phyloP scores from a whole-genome alignment of 768 basidiomycete genomes.

The Coprinopsis marcescibilis region DNA sequence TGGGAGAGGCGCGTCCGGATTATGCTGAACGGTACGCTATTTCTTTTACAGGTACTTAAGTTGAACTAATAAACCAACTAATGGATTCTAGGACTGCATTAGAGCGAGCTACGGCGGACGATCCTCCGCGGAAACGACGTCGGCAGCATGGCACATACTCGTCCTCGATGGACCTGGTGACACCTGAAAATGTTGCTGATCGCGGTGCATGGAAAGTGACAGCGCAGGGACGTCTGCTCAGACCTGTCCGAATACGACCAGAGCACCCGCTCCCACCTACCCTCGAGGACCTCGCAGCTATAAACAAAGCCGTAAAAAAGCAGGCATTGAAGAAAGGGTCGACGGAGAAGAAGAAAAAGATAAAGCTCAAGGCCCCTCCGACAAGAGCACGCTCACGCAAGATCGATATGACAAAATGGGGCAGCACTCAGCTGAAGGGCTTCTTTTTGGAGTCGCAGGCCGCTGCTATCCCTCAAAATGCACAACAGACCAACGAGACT shows the following conservation, averaged over 20 bases:
- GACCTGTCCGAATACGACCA: conserved; percentile 69
- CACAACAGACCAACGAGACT: conserved; percentile 2
- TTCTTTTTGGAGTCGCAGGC: conserved; percentile 50
- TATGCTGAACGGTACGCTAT: conserved; percentile 52
- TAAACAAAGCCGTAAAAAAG: conserved; percentile 13
- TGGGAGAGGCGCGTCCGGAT: conserved; percentile 81
- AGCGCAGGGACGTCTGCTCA: conserved; percentile 56
- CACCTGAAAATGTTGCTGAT: conserved; percentile 45
- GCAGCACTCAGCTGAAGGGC: conserved; percentile 65
- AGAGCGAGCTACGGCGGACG: conserved; percentile 24
- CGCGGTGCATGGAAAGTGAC: conserved; percentile 68
- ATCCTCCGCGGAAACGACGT: conserved; percentile 40
- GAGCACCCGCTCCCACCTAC: conserved; percentile 45
- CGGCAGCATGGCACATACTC: conserved; percentile 39
- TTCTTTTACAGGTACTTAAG: conserved; percentile 8
- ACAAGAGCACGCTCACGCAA: conserved; percentile 52
- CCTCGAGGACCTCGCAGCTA: conserved; percentile 19
- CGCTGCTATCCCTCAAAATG: conserved; percentile 15
- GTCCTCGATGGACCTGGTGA: conserved; percentile 59
- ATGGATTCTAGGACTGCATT: conserved; percentile 18
- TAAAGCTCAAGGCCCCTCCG: conserved; percentile 43
- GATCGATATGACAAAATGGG: conserved; percentile 73
- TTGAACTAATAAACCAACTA: background rate
- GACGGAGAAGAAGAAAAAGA: conserved; percentile 36
- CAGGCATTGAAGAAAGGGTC: conserved; percentile 14